A percentile compares a stretch with the other conserved stretches of the same genome.
Evolutionary conservation across 768 basidiomycete species (phyloP).

Genomic region (Auriscalpium microsporum): DNA sequence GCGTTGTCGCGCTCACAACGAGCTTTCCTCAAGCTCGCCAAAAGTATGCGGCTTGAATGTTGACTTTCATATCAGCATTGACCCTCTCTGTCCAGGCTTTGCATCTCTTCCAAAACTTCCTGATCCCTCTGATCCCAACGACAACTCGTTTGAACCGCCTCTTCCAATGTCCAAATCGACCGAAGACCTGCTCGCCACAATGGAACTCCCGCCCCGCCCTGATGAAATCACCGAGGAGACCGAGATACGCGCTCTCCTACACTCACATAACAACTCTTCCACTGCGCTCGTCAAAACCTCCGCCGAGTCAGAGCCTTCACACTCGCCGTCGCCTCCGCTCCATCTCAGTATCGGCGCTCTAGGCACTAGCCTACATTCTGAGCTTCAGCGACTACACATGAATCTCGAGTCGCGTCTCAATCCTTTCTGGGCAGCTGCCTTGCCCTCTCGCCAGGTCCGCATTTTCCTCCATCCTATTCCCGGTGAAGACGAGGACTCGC

Average conservation of each 20-base stretch:
- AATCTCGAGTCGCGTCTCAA: slow-evolving; percentile 73
- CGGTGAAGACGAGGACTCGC: slow-evolving; percentile 17
- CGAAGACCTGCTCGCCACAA: slow-evolving; percentile 38
- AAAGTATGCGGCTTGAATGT: slow-evolving; percentile 36
- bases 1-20: slow-evolving; percentile 64
- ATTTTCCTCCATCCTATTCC: slow-evolving; percentile 50
- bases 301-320: not conserved
- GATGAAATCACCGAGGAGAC: slow-evolving; percentile 53
- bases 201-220: slow-evolving; percentile 47
- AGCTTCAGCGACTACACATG: slow-evolving; percentile 50
- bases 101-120: slow-evolving; percentile 12
- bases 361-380: slow-evolving; percentile 4
- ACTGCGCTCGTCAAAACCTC: slow-evolving; percentile 6
- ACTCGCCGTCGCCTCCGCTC: slow-evolving; percentile 2
- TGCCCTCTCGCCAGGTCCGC: slow-evolving; percentile 54
- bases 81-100: slow-evolving; percentile 3
- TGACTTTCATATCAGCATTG: not conserved
- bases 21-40: slow-evolving; percentile 70
- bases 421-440: slow-evolving; percentile 72
- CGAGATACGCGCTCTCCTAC: slow-evolving; percentile 40
- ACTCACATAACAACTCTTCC: slow-evolving; percentile 4
- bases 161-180: slow-evolving; percentile 26
- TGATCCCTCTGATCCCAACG: slow-evolving; percentile 22
- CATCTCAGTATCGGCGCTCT: slow-evolving; percentile 1
- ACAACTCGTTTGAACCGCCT: slow-evolving; percentile 20